Evolutionary conservation across 1,284 basidiomycete species (phyloP).

Genomic region (Mrakiaceae sp.): DNA sequence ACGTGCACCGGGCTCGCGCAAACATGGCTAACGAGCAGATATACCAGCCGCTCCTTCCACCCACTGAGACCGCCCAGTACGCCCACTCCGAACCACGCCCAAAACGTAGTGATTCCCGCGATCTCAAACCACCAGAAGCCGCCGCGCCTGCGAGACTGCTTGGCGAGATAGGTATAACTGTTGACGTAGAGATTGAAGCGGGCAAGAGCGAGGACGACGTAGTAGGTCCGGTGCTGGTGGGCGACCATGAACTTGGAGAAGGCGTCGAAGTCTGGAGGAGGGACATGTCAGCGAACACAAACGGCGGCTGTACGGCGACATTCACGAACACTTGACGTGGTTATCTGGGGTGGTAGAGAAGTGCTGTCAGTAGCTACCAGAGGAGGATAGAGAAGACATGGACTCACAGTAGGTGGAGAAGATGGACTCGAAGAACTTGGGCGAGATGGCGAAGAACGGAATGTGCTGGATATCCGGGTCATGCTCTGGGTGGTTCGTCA

Average conservation of each 20-base stretch:
- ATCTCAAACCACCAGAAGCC: constrained; percentile 37
- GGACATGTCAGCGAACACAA: no score
- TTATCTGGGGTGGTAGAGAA: constrained; percentile 94
- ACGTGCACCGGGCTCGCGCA: constrained; percentile 44
- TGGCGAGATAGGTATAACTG: constrained; percentile 67
- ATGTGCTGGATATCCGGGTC: constrained; percentile 80
- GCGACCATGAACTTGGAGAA: constrained; percentile 57
- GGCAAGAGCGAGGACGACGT: constrained; percentile 78
- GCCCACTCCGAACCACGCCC: constrained; percentile 39
- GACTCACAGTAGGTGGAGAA: constrained; percentile 90
- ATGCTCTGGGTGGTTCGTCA: constrained; percentile 70
- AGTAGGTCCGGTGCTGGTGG: constrained; percentile 87
- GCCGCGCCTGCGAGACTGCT: constrained; percentile 25
- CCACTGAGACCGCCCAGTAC: constrained; percentile 36
- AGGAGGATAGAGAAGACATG: constrained; percentile 92
- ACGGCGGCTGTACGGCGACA: no score
- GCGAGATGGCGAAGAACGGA: constrained; percentile 90
- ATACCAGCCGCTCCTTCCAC: constrained; percentile 37
- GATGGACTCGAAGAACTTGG: constrained; percentile 68
- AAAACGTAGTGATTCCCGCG: constrained; percentile 40
- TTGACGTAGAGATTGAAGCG: constrained; percentile 92
- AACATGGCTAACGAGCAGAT: constrained; percentile 42
- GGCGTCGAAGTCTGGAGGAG: constrained; percentile 47
- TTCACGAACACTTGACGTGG: constrained; percentile 48
- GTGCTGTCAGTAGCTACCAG: constrained; percentile 68